These are phyloP conservation scores for Mycena sanguinolenta DNA, from an alignment of 768 basidiomycete genomes.

Conservation along the genomic window DNA sequence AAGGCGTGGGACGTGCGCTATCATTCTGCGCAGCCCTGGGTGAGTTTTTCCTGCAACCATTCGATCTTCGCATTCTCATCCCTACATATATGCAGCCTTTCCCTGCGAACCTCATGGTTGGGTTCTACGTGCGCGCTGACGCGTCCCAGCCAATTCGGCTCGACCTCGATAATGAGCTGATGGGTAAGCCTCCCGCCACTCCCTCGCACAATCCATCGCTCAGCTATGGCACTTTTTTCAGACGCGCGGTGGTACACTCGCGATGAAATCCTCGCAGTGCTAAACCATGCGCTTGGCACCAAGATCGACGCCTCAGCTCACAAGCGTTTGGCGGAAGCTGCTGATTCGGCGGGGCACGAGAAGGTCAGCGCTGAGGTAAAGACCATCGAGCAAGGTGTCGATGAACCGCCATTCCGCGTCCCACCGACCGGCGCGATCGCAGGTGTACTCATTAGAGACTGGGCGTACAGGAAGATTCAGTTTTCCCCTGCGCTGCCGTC, in stretches of 20 bases:
- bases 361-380: conserved; percentile 21
- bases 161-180: conserved; percentile 97
- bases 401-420: conserved; percentile 74
- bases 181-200: conserved; percentile 63
- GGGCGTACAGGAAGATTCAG: conserved; percentile 74
- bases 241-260: conserved; percentile 93
- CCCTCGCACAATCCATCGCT: background rate
- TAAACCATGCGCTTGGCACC: conserved; percentile 69
- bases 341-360: conserved; percentile 57
- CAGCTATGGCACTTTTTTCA: conserved; percentile 43
- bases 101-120: conserved; percentile 92
- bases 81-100: conserved; percentile 75
- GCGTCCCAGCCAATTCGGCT: conserved; percentile 78
- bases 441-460: conserved; percentile 86
- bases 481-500: conserved; percentile 44
- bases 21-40: conserved; percentile 92
- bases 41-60: conserved; percentile 45
- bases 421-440: conserved; percentile 85
- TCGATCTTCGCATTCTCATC: background rate
- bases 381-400: conserved; percentile 27
- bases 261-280: conserved; percentile 73
- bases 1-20: conserved; percentile 86
- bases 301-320: conserved; percentile 63
- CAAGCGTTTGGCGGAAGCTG: conserved; percentile 59
- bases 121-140: conserved; percentile 87